A percentile compares a stretch with the other conserved stretches of the same genome.
Conservation (phyloP, 2,329 filamentous ascomycete genomes). For the Tothia fuscella region DNA sequence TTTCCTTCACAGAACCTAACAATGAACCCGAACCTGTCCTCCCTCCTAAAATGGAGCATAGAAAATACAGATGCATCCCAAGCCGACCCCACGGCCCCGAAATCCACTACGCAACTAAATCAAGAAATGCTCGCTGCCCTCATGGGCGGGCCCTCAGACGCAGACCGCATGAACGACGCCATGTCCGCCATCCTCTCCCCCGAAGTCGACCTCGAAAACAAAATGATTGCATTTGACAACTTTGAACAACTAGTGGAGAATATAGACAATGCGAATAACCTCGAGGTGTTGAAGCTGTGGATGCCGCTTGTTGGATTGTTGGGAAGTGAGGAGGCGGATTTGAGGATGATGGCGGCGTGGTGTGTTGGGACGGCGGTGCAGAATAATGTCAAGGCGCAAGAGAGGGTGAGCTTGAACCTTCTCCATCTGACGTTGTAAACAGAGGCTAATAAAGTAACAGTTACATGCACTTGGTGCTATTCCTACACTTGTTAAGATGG, state of each 20-base stretch:
- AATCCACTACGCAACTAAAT: slow-evolving; percentile 15
- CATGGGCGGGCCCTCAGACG: slow-evolving; percentile 76
- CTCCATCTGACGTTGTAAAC: neutral
- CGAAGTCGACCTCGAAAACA: slow-evolving; percentile 58
- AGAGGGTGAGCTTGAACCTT: slow-evolving; percentile 43
- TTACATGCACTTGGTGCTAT: slow-evolving; percentile 53
- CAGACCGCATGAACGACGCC: slow-evolving; percentile 77
- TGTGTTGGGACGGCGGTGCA: slow-evolving; percentile 90
- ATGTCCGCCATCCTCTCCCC: slow-evolving; percentile 62
- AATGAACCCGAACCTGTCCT: slow-evolving; percentile 54
- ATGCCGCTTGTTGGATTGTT: slow-evolving; percentile 63
- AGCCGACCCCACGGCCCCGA: slow-evolving; percentile 19
- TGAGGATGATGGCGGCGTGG: slow-evolving; percentile 83
- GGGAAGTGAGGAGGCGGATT: slow-evolving; percentile 53
- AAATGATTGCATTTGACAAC: slow-evolving; percentile 82
- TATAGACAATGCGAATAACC: slow-evolving; percentile 94
- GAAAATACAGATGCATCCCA: slow-evolving; percentile 43
- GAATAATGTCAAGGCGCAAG: slow-evolving; percentile 82
- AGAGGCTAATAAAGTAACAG: slow-evolving; percentile 20
- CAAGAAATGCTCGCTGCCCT: slow-evolving; percentile 48
- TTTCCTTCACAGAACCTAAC: neutral
- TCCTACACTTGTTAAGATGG: slow-evolving; percentile 54
- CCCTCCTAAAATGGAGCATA: slow-evolving; percentile 69
- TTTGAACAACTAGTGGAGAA: slow-evolving; percentile 85
- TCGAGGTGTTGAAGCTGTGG: slow-evolving; percentile 71